A percentile compares a stretch with the other conserved stretches of the same genome.
These are phyloP conservation scores for Quercus parvula DNA, from an alignment of 306 rosid genomes.

Conservation along the genomic window DNA sequence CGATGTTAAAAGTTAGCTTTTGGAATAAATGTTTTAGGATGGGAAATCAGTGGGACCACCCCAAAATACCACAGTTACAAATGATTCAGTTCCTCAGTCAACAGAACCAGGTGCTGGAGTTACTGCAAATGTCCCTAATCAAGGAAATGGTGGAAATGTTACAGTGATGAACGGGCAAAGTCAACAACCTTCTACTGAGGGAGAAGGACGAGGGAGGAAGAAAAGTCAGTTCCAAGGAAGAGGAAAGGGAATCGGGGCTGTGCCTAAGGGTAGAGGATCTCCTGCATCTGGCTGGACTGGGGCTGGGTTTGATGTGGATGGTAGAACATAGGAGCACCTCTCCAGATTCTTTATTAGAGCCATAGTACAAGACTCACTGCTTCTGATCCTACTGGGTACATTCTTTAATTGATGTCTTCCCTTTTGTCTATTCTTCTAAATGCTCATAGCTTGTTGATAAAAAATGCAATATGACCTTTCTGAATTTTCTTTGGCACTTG, in stretches of 20 bases:
- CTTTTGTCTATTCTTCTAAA: constrained; percentile 8
- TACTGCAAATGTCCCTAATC: constrained; percentile 31
- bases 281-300: constrained; percentile 84
- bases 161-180: constrained; percentile 39
- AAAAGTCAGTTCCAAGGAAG: constrained; percentile 63
- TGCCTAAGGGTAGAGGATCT: constrained; percentile 70
- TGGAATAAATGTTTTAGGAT: constrained; percentile 47
- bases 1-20: constrained; percentile 9
- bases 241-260: constrained; percentile 87
- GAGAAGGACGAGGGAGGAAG: constrained; percentile 70
- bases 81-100: constrained; percentile 38
- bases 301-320: constrained; percentile 86
- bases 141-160: constrained; percentile 41
- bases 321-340: constrained; percentile 36
- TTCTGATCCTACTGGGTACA: constrained; percentile 20
- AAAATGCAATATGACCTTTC: constrained; percentile 17
- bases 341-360: constrained; percentile 11
- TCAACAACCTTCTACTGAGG: constrained; percentile 46
- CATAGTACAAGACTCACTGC: constrained; percentile 15
- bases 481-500: constrained; percentile 22
- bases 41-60: constrained; percentile 38
- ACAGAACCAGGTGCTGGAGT: constrained; percentile 37
- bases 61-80: constrained; percentile 31
- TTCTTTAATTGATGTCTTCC: constrained; percentile 20
- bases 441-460: constrained; percentile 3